A percentile compares a stretch with the other conserved stretches of the same genome.
These are phyloP conservation scores for Stachybotrys chartarum DNA, from an alignment of 2,329 filamentous ascomycete species.

Conservation along the genomic window DNA sequence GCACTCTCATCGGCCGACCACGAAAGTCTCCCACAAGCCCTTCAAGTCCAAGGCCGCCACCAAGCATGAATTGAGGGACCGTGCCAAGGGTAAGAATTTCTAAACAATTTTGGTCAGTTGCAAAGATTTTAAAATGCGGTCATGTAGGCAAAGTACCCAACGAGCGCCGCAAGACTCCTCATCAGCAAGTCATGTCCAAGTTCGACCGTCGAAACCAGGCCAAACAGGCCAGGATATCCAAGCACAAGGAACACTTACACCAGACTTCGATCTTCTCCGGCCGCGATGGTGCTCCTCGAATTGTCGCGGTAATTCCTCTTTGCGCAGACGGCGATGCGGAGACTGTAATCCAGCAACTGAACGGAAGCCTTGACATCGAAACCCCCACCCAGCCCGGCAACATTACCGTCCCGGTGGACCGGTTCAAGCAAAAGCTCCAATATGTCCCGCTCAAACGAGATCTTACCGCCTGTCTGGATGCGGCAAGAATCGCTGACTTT, in stretches of 20 bases:
- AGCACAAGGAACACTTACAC: conserved; percentile 75
- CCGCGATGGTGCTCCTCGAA: conserved; percentile 75
- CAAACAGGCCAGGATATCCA: conserved; percentile 78
- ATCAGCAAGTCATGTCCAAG: conserved; percentile 97
- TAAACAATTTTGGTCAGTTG: background rate
- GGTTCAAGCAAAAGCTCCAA: conserved; percentile 92
- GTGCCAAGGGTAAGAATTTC: conserved; percentile 61
- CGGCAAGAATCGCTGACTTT: conserved; percentile 83
- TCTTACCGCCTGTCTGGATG: conserved; percentile 72
- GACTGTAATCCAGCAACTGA: conserved; percentile 62
- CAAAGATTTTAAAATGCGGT: conserved; percentile 1
- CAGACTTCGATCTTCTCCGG: conserved; percentile 79
- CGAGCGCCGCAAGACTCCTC: conserved; percentile 78
- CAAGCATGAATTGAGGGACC: conserved; percentile 79
- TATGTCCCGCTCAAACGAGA: conserved; percentile 73
- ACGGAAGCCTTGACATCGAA: conserved; percentile 72
- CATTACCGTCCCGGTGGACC: conserved; percentile 65
- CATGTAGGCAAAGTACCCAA: conserved; percentile 65
- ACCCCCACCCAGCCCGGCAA: conserved; percentile 52
- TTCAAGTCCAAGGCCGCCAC: conserved; percentile 91
- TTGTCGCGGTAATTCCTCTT: conserved; percentile 82
- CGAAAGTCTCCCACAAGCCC: conserved; percentile 78
- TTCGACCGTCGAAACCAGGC: conserved; percentile 91
- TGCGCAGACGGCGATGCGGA: conserved; percentile 64
- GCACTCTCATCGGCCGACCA: conserved; percentile 89